Evolutionary conservation across 768 basidiomycete genomes (phyloP).

Genomic region (Pisolithus albus): DNA sequence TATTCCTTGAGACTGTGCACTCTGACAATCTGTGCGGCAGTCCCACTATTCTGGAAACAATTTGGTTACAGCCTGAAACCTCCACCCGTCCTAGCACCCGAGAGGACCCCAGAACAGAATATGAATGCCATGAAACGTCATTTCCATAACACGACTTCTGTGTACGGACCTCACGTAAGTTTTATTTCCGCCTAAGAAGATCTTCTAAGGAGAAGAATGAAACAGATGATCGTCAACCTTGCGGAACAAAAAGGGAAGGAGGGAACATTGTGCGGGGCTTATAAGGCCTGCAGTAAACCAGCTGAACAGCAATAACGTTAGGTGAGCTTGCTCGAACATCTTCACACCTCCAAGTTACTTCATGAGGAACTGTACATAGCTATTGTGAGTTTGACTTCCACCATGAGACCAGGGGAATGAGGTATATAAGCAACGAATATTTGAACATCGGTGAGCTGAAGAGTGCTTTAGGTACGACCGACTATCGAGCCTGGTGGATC

Average conservation of each 20-base stretch:
- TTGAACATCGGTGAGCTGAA: constrained; percentile 1
- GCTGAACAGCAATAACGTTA: constrained; percentile 46
- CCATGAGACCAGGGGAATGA: constrained; percentile 90
- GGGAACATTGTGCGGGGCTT: constrained; percentile 69
- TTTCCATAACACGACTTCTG: constrained; percentile 53
- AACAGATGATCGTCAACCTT: constrained; percentile 77
- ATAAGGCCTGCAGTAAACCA: constrained; percentile 61
- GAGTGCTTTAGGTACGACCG: constrained; percentile 68
- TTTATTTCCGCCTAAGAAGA: not conserved
- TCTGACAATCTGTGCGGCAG: constrained; percentile 32
- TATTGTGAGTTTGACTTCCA: constrained; percentile 92
- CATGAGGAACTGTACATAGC: constrained; percentile 28
- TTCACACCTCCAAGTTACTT: too few relatives aligned
- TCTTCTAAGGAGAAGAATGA: not conserved
- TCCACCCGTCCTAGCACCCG: constrained; percentile 67
- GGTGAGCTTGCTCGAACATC: constrained; percentile 28
- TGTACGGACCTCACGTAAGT: constrained; percentile 76
- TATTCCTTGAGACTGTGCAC: not conserved
- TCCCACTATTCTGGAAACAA: constrained; percentile 92
- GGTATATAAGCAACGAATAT: constrained; percentile 39
- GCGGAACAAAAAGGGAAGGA: constrained; percentile 92
- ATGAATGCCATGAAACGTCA: constrained; percentile 66
- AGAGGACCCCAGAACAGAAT: constrained; percentile 69
- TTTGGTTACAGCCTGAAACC: constrained; percentile 83
- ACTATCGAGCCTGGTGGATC: constrained; percentile 65